Evolutionary conservation across 1,284 basidiomycete species (phyloP), one percentile per base, ranked within the genome.

Genomic region (Bjerkandera adusta): DNA sequence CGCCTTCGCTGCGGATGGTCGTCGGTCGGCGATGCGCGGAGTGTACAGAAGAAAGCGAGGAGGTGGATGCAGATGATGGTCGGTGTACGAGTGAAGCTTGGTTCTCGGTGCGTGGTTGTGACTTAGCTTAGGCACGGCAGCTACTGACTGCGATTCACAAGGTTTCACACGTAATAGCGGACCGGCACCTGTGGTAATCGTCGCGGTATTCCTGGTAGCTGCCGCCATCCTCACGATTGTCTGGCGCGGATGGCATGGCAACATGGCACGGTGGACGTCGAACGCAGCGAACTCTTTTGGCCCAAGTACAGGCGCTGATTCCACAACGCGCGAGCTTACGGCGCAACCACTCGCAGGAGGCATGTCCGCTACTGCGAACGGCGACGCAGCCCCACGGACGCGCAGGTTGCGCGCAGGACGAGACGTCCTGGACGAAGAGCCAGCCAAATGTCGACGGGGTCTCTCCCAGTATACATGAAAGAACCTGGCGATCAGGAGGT

Each of bases 401-500:
- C 47, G 57, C 8, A 44, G n/a, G n/a, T n/a, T n/a, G n/a, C 49
- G 30, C 39, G 60, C 32, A 51, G 61, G 40, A 47, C 69, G 3
- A 67, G 85, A 24, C 66, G 83, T 43, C 73, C 73, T 12, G 68
- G 78, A 15, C 64, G 76, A 29, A 76, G 74, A 1, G 70, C 76
- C 1, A 79, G 77, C 41, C 85, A 87, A 60, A 80, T 89, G 46
- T 87, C 84, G 12, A 87, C 85, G 12, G 77, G 73, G 36, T 86
- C 81, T 1, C 61, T 90, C 30, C 87, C 86, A 3, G 76, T 72
- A 18, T 89, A 89, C 57, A 85, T 79, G 68, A 88, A 87, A 62
- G 86, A 89, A 54, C 85, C 86, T 0, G 87, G 86, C 7, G 86
- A 88, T 45, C 73, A 83, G 42, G 86, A 89, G 59, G 70, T 90